Conservation (phyloP, 1,284 basidiomycete species). For the Moesziomyces sp. region DNA sequence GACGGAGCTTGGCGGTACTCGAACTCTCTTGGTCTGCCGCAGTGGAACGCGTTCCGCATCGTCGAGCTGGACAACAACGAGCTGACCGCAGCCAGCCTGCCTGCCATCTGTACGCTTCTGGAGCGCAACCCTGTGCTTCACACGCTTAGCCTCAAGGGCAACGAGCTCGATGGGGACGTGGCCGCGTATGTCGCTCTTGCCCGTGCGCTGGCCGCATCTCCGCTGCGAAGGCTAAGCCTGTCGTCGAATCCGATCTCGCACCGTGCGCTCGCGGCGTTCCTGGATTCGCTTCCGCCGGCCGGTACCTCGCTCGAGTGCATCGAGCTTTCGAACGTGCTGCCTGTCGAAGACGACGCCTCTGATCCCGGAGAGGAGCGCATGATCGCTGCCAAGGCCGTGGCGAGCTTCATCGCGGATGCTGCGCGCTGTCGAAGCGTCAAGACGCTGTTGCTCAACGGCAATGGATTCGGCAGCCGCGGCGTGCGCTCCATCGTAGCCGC, state of each 20-base stretch:
- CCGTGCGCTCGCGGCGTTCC: conserved; percentile 18
- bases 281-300: conserved; percentile 23
- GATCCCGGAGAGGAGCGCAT: not conserved
- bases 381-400: conserved; percentile 16
- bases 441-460: conserved; percentile 19
- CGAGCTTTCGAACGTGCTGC: conserved; percentile 13
- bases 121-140: conserved; percentile 9
- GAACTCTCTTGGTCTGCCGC: not conserved
- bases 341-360: not conserved
- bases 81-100: conserved; percentile 19
- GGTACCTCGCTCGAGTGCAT: conserved; percentile 21
- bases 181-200: conserved; percentile 5
- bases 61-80: conserved; percentile 17
- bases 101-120: conserved; percentile 16
- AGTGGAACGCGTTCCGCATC: conserved; percentile 2
- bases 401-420: conserved; percentile 19
- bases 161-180: conserved; percentile 10
- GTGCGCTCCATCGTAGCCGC: conserved; percentile 17
- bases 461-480: conserved; percentile 21
- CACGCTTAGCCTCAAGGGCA: conserved; percentile 15
- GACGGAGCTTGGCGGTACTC: not conserved
- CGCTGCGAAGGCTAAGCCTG: conserved; percentile 9
- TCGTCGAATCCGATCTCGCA: conserved; percentile 23
- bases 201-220: conserved; percentile 7
- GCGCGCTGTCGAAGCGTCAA: conserved; percentile 22